phyloP scores from a whole-genome alignment of 2,329 filamentous ascomycete genomes.

The Emmonsia crescens region DNA sequence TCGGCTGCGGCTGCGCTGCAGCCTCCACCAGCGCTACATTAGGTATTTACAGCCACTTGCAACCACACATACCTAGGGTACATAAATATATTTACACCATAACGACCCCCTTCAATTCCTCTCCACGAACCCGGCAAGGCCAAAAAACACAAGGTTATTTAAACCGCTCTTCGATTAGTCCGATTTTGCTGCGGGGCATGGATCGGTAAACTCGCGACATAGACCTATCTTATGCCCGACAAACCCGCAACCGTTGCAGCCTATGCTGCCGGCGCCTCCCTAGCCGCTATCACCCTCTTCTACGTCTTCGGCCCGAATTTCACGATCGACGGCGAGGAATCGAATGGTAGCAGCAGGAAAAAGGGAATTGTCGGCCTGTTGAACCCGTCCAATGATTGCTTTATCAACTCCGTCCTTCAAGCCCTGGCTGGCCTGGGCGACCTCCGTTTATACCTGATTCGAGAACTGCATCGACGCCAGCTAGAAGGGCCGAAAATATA shows the following conservation, averaged over 20 bases:
- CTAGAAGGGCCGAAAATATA: conserved; percentile 73
- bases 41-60: neutral
- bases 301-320: conserved; percentile 98
- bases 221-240: conserved; percentile 56
- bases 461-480: conserved; percentile 73
- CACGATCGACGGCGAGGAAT: conserved; percentile 73
- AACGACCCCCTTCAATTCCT: neutral
- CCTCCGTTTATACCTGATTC: conserved; percentile 80
- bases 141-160: neutral
- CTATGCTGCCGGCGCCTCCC: conserved; percentile 89
- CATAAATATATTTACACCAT: neutral
- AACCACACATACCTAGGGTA: neutral
- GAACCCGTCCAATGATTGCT: conserved; percentile 91
- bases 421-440: conserved; percentile 83
- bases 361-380: conserved; percentile 78
- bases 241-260: conserved; percentile 73
- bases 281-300: conserved; percentile 87
- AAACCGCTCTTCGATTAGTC: neutral
- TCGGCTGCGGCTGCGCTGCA: neutral
- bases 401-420: conserved; percentile 94
- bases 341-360: conserved; percentile 52
- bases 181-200: neutral
- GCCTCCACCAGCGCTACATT: neutral
- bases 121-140: neutral
- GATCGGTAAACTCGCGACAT: neutral